These are phyloP conservation scores for Aspergillus sp. DNA, from an alignment of 2,329 filamentous ascomycete species.

Conservation along the genomic window DNA sequence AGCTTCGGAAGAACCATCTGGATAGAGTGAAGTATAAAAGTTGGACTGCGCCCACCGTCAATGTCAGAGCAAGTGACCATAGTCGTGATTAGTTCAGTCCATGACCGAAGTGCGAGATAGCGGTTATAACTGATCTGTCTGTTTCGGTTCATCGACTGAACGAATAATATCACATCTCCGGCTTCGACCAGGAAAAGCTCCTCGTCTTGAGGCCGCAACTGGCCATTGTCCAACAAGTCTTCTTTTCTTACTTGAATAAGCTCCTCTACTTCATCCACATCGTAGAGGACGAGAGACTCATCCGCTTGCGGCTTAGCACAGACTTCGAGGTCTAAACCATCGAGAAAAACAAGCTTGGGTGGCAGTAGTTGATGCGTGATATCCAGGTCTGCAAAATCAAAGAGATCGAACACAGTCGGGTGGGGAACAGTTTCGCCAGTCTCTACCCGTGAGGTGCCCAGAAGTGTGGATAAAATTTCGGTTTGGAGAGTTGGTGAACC, in stretches of 20 bases:
- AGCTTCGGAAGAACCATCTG: constrained; percentile 84
- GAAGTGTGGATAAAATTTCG: constrained; percentile 60
- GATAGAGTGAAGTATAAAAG: constrained; percentile 77
- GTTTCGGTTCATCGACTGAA: constrained; percentile 36
- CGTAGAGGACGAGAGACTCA: constrained; percentile 48
- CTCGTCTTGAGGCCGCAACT: constrained; percentile 39
- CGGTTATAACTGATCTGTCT: constrained; percentile 39
- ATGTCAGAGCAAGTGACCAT: constrained; percentile 79
- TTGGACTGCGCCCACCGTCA: constrained; percentile 61
- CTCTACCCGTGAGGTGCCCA: constrained; percentile 62
- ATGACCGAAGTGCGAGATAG: constrained; percentile 66
- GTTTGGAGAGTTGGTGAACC: constrained; percentile 64
- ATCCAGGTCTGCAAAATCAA: constrained; percentile 75
- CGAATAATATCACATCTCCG: constrained; percentile 29
- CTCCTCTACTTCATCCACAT: constrained; percentile 65
- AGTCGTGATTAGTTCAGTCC: constrained; percentile 77
- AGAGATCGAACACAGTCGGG: constrained; percentile 79
- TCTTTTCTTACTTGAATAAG: constrained; percentile 54
- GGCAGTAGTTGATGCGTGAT: constrained; percentile 42
- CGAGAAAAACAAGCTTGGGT: constrained; percentile 55
- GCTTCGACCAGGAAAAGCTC: constrained; percentile 36
- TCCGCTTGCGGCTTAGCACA: constrained; percentile 58
- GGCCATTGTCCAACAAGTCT: constrained; percentile 33
- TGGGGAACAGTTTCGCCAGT: constrained; percentile 61
- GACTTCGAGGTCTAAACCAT: constrained; percentile 59